A percentile compares a stretch with the other conserved stretches of the same genome.
These are phyloP conservation scores for Leccinum subrobustum DNA, from an alignment of 1,284 basidiomycete species.

Conservation along the genomic window DNA sequence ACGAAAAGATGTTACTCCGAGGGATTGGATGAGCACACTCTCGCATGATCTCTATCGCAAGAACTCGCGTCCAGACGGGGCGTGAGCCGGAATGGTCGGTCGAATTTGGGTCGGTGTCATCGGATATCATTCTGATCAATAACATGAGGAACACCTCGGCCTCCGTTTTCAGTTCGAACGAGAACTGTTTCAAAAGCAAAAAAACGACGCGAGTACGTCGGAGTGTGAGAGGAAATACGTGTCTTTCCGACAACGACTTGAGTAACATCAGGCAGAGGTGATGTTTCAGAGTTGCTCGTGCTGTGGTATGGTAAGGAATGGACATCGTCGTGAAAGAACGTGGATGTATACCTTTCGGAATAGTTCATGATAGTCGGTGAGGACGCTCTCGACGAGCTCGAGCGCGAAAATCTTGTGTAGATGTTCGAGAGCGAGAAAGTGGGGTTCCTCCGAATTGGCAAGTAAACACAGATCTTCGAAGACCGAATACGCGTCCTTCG, in stretches of 20 bases:
- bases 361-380: conserved; percentile 90
- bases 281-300: conserved; percentile 84
- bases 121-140: conserved; percentile 75
- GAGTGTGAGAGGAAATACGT: conserved; percentile 85
- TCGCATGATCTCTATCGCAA: conserved; percentile 89
- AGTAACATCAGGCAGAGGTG: conserved; percentile 90
- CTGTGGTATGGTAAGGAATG: conserved; percentile 36
- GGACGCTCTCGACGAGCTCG: conserved; percentile 94
- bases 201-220: conserved; percentile 93
- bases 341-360: conserved; percentile 63
- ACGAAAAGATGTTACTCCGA: conserved; percentile 46
- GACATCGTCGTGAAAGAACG: background rate
- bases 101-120: conserved; percentile 50
- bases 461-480: conserved; percentile 89
- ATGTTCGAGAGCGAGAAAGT: conserved; percentile 81
- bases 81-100: conserved; percentile 44
- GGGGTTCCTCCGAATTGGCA: conserved; percentile 79
- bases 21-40: conserved; percentile 46
- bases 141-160: conserved; percentile 84
- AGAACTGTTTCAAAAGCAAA: conserved; percentile 90
- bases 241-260: conserved; percentile 80
- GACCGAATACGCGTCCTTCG: conserved; percentile 83
- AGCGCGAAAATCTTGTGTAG: conserved; percentile 93
- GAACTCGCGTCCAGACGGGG: conserved; percentile 84
- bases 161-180: conserved; percentile 74